phyloP scores from a whole-genome alignment of 805 yeast genomes.

The Teunomyces pallodes region DNA sequence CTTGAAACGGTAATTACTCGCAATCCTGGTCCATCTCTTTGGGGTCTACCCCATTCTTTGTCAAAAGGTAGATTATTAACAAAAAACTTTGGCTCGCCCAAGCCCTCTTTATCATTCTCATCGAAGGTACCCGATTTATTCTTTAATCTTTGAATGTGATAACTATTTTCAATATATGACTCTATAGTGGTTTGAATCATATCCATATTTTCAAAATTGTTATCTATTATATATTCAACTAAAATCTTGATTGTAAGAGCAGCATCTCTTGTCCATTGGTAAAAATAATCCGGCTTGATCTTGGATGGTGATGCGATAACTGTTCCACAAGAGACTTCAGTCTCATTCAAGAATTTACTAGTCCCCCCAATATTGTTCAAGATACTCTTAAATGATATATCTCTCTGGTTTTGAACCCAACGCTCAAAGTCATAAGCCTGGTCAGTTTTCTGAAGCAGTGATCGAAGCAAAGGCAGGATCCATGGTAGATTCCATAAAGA shows the following conservation, averaged over 20 bases:
- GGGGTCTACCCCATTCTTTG: conserved; percentile 90
- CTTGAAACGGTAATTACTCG: conserved; percentile 63
- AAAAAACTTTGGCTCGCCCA: conserved; percentile 90
- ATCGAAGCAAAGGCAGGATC: neutral
- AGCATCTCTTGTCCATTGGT: conserved; percentile 88
- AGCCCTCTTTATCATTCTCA: conserved; percentile 43
- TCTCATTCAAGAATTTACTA: conserved; percentile 24
- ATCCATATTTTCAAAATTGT: conserved; percentile 15
- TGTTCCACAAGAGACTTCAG: conserved; percentile 57
- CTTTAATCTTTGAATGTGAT: conserved; percentile 57
- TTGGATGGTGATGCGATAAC: conserved; percentile 85
- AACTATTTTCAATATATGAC: conserved; percentile 59
- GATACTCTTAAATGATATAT: conserved; percentile 44
- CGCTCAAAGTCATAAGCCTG: conserved; percentile 34
- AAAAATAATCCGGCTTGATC: conserved; percentile 72
- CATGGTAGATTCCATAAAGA: neutral
- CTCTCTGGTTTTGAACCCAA: conserved; percentile 49
- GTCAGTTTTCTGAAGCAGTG: neutral
- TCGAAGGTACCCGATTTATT: conserved; percentile 68
- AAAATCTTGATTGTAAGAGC: conserved; percentile 75
- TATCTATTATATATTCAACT: conserved; percentile 52
- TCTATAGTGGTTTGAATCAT: conserved; percentile 39
- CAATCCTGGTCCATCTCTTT: conserved; percentile 91
- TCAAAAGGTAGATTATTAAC: conserved; percentile 62
- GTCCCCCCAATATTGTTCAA: conserved; percentile 57